Evolutionary conservation across 2,329 filamentous ascomycete species (phyloP).

Genomic region (Magnaporthiopsis poae): DNA sequence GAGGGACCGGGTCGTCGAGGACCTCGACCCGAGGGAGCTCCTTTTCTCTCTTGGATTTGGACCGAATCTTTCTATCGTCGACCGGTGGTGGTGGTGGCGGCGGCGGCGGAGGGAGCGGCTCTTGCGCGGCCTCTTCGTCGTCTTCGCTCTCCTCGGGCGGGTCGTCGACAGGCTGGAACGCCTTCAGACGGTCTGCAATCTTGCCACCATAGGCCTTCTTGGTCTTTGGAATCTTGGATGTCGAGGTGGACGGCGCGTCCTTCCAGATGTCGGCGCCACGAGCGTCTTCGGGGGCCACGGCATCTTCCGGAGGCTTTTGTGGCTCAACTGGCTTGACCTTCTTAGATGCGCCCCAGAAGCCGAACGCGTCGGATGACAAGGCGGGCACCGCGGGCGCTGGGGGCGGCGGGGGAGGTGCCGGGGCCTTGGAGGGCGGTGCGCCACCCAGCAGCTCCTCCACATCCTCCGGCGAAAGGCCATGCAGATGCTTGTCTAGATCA

Average conservation of each 20-base stretch:
- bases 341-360: conserved; percentile 47
- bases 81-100: conserved; percentile 26
- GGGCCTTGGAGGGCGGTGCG: conserved; percentile 26
- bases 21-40: conserved; percentile 15
- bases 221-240: conserved; percentile 30
- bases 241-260: conserved; percentile 31
- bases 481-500: conserved; percentile 18
- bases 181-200: conserved; percentile 47
- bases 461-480: conserved; percentile 32
- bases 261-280: conserved; percentile 20
- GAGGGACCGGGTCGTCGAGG: conserved; percentile 14
- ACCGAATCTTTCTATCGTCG: conserved; percentile 32
- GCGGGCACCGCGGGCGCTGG: conserved; percentile 19
- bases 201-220: conserved; percentile 42
- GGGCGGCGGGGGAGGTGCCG: background rate
- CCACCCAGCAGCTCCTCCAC: conserved; percentile 31
- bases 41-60: conserved; percentile 30
- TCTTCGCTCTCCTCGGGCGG: conserved; percentile 21
- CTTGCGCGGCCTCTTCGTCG: conserved; percentile 14
- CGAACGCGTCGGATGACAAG: conserved; percentile 36
- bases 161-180: conserved; percentile 36
- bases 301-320: conserved; percentile 37
- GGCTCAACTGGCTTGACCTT: conserved; percentile 42
- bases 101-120: conserved; percentile 22
- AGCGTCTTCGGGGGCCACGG: conserved; percentile 16